A percentile compares a stretch with the other conserved stretches of the same genome.
These are phyloP conservation scores for Bipolaris cookei DNA, from an alignment of 2,329 filamentous ascomycete genomes.

Conservation along the genomic window DNA sequence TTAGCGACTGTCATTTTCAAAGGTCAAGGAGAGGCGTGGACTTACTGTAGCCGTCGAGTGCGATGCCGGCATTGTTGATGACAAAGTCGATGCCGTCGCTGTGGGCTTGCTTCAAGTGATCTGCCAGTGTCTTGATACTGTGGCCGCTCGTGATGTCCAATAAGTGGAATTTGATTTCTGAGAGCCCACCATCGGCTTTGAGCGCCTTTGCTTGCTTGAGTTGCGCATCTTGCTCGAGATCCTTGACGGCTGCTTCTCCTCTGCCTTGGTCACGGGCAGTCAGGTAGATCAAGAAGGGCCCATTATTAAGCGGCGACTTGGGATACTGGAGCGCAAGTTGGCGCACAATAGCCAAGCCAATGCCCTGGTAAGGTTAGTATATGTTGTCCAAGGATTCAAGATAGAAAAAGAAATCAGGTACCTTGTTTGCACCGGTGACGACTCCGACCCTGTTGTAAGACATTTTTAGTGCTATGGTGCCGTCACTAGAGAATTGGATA, in stretches of 20 bases:
- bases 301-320: constrained; percentile 55
- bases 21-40: neutral
- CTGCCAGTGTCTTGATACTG: constrained; percentile 54
- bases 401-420: constrained; percentile 14
- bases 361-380: constrained; percentile 39
- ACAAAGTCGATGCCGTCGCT: constrained; percentile 59
- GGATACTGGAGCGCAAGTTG: constrained; percentile 62
- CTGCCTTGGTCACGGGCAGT: constrained; percentile 58
- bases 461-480: constrained; percentile 22
- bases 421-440: constrained; percentile 63
- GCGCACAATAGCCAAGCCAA: constrained; percentile 59
- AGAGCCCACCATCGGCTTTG: constrained; percentile 40
- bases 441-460: constrained; percentile 54
- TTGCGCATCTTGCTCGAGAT: constrained; percentile 53
- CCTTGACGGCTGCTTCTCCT: constrained; percentile 56
- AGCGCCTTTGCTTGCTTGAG: constrained; percentile 57
- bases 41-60: constrained; percentile 55
- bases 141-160: constrained; percentile 57
- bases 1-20: neutral
- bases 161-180: constrained; percentile 56
- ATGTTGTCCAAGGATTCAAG: neutral
- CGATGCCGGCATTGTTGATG: constrained; percentile 62
- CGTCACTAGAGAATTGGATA: neutral
- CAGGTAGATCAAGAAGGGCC: constrained; percentile 60
- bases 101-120: constrained; percentile 53